Evolutionary conservation across 2,329 filamentous ascomycete species (phyloP).

Genomic region (Colletotrichum graminicola): DNA sequence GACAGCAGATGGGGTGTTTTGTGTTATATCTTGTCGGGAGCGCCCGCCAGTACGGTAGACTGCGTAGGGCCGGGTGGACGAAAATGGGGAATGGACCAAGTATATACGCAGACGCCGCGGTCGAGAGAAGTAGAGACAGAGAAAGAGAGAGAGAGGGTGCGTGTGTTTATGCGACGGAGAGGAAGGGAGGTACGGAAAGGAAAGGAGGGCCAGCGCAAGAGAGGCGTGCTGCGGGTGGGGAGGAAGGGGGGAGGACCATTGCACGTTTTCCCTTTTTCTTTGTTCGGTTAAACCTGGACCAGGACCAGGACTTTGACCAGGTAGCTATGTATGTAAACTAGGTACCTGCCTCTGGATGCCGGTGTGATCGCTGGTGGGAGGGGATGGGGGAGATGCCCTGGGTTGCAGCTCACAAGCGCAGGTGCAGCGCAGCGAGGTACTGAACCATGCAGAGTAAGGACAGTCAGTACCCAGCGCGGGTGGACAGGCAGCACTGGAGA

Average conservation of each 20-base stretch:
- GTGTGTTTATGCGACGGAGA: background rate
- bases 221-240: slow-evolving; percentile 20
- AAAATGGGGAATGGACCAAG: slow-evolving; percentile 38
- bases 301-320: background rate
- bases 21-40: slow-evolving; percentile 38
- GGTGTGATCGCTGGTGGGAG: background rate
- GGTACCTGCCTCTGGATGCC: background rate
- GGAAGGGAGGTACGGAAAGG: slow-evolving; percentile 3
- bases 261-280: slow-evolving; percentile 41
- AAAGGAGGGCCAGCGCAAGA: slow-evolving; percentile 14
- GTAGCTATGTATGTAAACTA: background rate
- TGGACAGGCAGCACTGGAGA: slow-evolving; percentile 11
- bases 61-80: slow-evolving; percentile 15
- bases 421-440: slow-evolving; percentile 4
- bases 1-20: slow-evolving; percentile 16
- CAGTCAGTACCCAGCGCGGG: slow-evolving; percentile 25
- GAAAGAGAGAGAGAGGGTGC: slow-evolving; percentile 1
- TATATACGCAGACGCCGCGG: slow-evolving; percentile 29
- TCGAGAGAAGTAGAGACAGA: background rate
- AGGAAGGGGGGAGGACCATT: background rate
- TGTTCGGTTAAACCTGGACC: slow-evolving; percentile 30
- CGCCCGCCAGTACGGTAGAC: slow-evolving; percentile 39
- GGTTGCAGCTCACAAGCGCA: slow-evolving; percentile 6
- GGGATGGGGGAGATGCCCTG: slow-evolving; percentile 7
- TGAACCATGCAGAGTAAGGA: slow-evolving; percentile 20